These are phyloP conservation scores for Monascus ruber DNA, from an alignment of 2,329 filamentous ascomycete genomes.

Conservation along the genomic window DNA sequence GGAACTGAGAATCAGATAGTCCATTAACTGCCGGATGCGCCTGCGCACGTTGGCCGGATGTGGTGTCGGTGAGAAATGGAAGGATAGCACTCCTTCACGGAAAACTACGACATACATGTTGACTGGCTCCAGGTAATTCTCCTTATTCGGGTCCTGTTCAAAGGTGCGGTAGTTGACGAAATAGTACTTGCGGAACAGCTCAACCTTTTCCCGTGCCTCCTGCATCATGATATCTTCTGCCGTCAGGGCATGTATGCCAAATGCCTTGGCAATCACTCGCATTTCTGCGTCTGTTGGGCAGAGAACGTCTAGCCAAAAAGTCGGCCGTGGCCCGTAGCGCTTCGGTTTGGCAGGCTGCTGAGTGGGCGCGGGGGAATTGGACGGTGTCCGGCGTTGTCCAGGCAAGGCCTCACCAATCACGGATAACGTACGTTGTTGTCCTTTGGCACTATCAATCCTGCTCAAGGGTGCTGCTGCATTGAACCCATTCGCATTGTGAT, in stretches of 20 bases:
- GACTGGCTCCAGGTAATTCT: slow-evolving; percentile 85
- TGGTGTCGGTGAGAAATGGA: slow-evolving; percentile 93
- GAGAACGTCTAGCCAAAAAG: slow-evolving; percentile 93
- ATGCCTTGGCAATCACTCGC: slow-evolving; percentile 83
- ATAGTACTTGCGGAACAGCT: slow-evolving; percentile 94
- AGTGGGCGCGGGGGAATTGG: slow-evolving; percentile 12
- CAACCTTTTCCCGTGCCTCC: slow-evolving; percentile 94
- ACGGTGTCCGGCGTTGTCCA: slow-evolving; percentile 13
- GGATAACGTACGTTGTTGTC: slow-evolving; percentile 19
- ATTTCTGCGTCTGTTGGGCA: slow-evolving; percentile 89
- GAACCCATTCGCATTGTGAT: slow-evolving; percentile 11
- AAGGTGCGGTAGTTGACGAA: slow-evolving; percentile 98
- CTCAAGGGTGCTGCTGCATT: neutral
- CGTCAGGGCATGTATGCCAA: slow-evolving; percentile 90
- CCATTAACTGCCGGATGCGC: slow-evolving; percentile 81
- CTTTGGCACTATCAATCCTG: slow-evolving; percentile 10
- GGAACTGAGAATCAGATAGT: slow-evolving; percentile 83
- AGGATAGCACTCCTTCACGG: slow-evolving; percentile 85
- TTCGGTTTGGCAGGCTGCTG: slow-evolving; percentile 23
- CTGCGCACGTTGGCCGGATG: slow-evolving; percentile 93
- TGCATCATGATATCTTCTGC: slow-evolving; percentile 96
- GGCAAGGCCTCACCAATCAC: slow-evolving; percentile 22
- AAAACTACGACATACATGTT: slow-evolving; percentile 98
- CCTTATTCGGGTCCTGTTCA: slow-evolving; percentile 81
- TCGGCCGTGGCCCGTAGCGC: slow-evolving; percentile 68